Conservation (phyloP, 306 rosid species). For the Quercus dentata region DNA sequence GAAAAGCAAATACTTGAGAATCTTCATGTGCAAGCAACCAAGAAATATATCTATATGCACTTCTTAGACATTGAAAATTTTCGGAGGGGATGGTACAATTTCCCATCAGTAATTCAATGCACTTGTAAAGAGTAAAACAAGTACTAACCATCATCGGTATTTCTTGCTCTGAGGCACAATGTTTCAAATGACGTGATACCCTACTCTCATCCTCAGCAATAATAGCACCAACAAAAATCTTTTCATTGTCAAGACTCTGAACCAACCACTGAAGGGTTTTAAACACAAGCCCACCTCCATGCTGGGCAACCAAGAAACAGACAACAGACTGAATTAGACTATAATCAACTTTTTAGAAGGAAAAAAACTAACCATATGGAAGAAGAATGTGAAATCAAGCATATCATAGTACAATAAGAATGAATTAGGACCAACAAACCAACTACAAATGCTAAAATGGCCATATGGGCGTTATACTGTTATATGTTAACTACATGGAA, state of each 20-base stretch:
- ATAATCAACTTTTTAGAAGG: background rate
- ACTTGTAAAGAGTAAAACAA: background rate
- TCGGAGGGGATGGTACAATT: background rate
- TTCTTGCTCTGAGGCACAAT: constrained; percentile 56
- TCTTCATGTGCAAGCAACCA: background rate
- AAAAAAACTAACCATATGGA: background rate
- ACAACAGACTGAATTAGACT: background rate
- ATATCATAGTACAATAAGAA: background rate
- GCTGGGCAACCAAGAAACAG: constrained; percentile 40
- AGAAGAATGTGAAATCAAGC: background rate
- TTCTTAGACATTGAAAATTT: background rate
- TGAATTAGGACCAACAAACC: background rate
- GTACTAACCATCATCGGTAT: constrained; percentile 60
- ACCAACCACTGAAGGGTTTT: constrained; percentile 70
- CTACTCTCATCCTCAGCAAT: constrained; percentile 53
- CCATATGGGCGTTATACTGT: background rate
- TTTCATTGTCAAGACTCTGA: constrained; percentile 35
- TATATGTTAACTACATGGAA: background rate
- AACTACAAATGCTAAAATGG: background rate
- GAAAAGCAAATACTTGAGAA: background rate
- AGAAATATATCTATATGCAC: background rate
- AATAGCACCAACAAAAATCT: constrained; percentile 45
- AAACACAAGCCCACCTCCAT: constrained; percentile 75
- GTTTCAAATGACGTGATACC: constrained; percentile 76
- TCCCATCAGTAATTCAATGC: background rate